Conservation (phyloP, 352 stramenopile genomes). For the Phytophthora citrophthora region DNA sequence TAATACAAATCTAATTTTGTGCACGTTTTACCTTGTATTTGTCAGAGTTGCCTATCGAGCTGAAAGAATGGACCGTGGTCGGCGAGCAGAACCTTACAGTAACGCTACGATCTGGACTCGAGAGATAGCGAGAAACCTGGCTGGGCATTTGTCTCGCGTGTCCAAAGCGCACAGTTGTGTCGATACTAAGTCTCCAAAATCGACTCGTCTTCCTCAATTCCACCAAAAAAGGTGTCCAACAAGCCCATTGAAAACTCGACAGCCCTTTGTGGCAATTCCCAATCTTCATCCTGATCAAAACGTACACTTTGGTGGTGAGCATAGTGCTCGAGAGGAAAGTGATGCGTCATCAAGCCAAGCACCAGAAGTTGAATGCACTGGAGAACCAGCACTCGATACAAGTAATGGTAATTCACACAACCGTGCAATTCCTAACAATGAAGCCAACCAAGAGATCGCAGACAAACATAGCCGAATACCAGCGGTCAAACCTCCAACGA, state of each 20-base stretch:
- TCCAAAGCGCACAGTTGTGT: conserved; percentile 78
- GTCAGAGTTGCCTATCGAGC: neutral
- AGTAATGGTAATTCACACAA: conserved; percentile 2
- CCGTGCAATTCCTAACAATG: neutral
- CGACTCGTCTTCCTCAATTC: conserved; percentile 53
- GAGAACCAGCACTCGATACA: conserved; percentile 6
- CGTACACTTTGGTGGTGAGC: conserved; percentile 5
- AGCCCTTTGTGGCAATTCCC: conserved; percentile 10
- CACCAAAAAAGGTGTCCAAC: conserved; percentile 60
- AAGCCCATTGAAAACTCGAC: conserved; percentile 52
- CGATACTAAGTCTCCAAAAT: conserved; percentile 72
- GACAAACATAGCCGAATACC: conserved; percentile 13
- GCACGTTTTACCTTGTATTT: neutral
- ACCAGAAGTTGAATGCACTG: neutral
- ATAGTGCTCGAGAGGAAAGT: conserved; percentile 24
- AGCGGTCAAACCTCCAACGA: conserved; percentile 20
- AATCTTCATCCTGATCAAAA: conserved; percentile 15
- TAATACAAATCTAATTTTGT: conserved; percentile 30
- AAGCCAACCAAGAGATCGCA: conserved; percentile 24
- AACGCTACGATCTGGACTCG: conserved; percentile 81
- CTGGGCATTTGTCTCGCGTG: conserved; percentile 67
- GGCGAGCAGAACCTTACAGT: conserved; percentile 78
- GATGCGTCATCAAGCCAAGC: conserved; percentile 3
- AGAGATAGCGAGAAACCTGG: conserved; percentile 74
- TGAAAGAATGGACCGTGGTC: conserved; percentile 66